phyloP scores from a whole-genome alignment of 2,329 filamentous ascomycete genomes.

The Epichloe glyceriae region DNA sequence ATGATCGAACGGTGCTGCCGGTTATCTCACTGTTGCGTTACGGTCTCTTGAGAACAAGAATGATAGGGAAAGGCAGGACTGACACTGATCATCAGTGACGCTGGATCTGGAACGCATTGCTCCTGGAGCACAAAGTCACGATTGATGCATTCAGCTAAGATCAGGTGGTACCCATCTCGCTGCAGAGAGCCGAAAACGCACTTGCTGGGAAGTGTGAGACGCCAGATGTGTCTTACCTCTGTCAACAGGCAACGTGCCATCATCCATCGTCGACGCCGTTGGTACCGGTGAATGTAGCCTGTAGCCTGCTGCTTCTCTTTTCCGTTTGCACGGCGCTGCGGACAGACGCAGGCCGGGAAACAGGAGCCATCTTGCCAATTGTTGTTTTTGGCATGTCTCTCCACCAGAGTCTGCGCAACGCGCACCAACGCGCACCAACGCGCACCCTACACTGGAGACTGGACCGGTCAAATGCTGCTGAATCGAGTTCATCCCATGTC shows the following conservation, averaged over 20 bases:
- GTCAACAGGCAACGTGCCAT: neutral
- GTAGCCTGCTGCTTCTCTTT: neutral
- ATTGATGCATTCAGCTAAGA: slow-evolving; percentile 1
- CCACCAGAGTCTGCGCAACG: no score
- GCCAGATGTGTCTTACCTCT: neutral
- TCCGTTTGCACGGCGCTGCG: neutral
- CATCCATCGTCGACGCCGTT: neutral
- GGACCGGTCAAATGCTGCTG: neutral
- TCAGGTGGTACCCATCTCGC: slow-evolving; percentile 3
- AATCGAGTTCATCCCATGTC: neutral
- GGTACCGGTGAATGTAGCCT: neutral
- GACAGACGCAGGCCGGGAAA: neutral
- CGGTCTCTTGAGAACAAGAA: neutral
- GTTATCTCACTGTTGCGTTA: neutral
- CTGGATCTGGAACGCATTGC: neutral
- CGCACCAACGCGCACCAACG: no score
- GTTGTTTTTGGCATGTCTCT: no score
- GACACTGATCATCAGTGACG: neutral
- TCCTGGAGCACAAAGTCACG: neutral
- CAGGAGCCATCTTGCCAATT: neutral
- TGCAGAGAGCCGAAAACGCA: neutral
- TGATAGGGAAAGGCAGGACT: neutral
- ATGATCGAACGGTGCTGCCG: neutral
- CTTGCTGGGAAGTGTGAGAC: neutral
- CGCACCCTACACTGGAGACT: no score